Evolutionary conservation across 495 filamentous ascomycete genomes (phyloP).

Genomic region (Lasiosphaeria ovina): DNA sequence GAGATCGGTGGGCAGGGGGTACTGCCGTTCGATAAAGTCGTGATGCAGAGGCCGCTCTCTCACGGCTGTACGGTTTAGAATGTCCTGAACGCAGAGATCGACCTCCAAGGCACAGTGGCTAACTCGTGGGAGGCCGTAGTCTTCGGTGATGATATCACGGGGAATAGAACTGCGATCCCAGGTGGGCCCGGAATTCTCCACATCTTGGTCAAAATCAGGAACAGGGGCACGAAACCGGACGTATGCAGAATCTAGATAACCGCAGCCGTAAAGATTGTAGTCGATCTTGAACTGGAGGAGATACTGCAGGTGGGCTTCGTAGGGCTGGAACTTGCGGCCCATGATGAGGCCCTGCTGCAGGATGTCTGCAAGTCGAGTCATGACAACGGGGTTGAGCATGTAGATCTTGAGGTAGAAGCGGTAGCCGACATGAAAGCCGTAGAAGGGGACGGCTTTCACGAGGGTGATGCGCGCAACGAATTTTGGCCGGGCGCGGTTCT

Average conservation of each 20-base stretch:
- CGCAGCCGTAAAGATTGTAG: conserved; percentile 93
- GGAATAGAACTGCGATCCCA: conserved; percentile 74
- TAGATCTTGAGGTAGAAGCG: conserved; percentile 92
- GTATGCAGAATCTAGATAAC: conserved; percentile 63
- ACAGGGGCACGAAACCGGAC: conserved; percentile 73
- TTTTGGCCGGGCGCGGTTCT: conserved; percentile 60
- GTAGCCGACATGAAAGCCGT: conserved; percentile 91
- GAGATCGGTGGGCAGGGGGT: conserved; percentile 61
- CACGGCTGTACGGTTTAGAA: conserved; percentile 76
- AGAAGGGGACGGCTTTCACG: conserved; percentile 92
- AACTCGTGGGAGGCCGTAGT: conserved; percentile 63
- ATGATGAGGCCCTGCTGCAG: conserved; percentile 83
- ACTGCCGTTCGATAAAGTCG: conserved; percentile 76
- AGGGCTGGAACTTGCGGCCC: conserved; percentile 79
- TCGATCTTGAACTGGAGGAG: conserved; percentile 96
- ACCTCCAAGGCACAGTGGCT: conserved; percentile 88
- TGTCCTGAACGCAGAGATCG: conserved; percentile 85
- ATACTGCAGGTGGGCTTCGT: conserved; percentile 90
- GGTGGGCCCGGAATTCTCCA: conserved; percentile 53
- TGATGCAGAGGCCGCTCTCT: conserved; percentile 75
- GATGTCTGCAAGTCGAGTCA: conserved; percentile 78
- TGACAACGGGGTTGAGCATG: conserved; percentile 77
- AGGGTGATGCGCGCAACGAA: conserved; percentile 89
- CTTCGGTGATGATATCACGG: conserved; percentile 52
- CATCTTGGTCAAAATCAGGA: conserved; percentile 59